These are phyloP conservation scores for Eimeria falciformis DNA, from an alignment of 169 alveolate genomes.

Conservation along the genomic window DNA sequence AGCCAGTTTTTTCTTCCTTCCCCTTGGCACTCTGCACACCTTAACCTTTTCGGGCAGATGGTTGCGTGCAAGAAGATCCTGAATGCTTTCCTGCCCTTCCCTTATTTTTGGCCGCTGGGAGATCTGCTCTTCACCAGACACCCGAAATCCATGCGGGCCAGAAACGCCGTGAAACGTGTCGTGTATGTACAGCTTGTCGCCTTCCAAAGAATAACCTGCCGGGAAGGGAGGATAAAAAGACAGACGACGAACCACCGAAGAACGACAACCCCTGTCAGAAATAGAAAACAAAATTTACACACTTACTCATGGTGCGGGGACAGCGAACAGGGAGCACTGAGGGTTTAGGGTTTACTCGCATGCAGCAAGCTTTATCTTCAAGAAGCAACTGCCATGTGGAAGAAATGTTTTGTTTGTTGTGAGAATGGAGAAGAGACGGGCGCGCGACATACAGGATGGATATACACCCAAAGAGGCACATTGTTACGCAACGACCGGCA, in stretches of 20 bases:
- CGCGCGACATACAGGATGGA: conserved; percentile 32
- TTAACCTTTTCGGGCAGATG: conserved; percentile 44
- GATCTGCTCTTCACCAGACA: neutral
- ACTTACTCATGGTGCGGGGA: neutral
- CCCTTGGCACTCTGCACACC: conserved; percentile 19
- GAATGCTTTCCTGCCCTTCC: conserved; percentile 70
- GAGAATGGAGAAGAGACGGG: neutral
- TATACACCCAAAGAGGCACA: conserved; percentile 63
- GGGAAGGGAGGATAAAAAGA: conserved; percentile 85
- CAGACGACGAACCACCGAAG: conserved; percentile 79
- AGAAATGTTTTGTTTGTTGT: neutral
- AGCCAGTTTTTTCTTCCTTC: conserved; percentile 27
- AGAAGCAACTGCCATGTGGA: neutral
- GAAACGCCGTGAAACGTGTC: conserved; percentile 30
- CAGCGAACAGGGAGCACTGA: neutral
- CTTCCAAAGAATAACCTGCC: conserved; percentile 82
- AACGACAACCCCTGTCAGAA: conserved; percentile 64
- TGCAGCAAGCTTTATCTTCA: neutral
- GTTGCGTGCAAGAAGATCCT: conserved; percentile 35
- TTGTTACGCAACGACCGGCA: conserved; percentile 44
- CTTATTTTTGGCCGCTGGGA: neutral
- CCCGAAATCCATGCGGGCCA: neutral
- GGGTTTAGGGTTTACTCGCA: no score
- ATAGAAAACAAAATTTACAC: neutral
- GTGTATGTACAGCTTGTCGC: conserved; percentile 74